phyloP scores from a whole-genome alignment of 352 stramenopile genomes.

The Phytopythium vexans region DNA sequence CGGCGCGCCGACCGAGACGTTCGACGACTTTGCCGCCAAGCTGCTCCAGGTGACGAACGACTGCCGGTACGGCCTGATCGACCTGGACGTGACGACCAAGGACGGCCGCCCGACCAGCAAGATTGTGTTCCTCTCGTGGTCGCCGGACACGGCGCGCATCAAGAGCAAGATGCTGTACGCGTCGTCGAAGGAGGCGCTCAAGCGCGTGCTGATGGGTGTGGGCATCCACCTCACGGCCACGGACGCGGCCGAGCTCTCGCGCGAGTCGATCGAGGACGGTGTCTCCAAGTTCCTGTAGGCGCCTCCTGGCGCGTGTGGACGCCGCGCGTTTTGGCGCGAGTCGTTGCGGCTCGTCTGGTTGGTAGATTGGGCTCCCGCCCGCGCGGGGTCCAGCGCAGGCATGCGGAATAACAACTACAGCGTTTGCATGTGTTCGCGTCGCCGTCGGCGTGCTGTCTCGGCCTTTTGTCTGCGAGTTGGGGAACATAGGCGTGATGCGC shows the following conservation, averaged over 20 bases:
- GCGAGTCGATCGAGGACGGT: conserved; percentile 76
- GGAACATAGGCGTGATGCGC: too few relatives aligned
- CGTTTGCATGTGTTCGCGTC: too few relatives aligned
- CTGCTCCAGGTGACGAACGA: conserved; percentile 70
- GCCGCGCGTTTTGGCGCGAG: too few relatives aligned
- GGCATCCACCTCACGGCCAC: conserved; percentile 95
- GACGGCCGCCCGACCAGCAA: conserved; percentile 89
- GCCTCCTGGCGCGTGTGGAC: not conserved
- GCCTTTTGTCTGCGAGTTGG: too few relatives aligned
- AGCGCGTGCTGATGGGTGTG: conserved; percentile 92
- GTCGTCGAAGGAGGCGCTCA: conserved; percentile 94
- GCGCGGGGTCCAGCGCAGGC: not conserved
- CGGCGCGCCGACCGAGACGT: conserved; percentile 71
- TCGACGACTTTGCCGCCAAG: conserved; percentile 87
- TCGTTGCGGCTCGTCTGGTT: too few relatives aligned
- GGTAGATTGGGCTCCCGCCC: too few relatives aligned
- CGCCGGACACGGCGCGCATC: conserved; percentile 90
- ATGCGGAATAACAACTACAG: not conserved
- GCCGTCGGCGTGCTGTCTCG: too few relatives aligned
- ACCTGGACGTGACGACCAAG: conserved; percentile 88
- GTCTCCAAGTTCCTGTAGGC: conserved; percentile 89
- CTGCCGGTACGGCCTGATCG: conserved; percentile 88
- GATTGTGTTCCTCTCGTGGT: conserved; percentile 92
- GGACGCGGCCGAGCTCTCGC: conserved; percentile 85
- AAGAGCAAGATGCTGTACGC: conserved; percentile 97